Evolutionary conservation across 805 yeast genomes (phyloP).

Genomic region (Ogataea kodamae): DNA sequence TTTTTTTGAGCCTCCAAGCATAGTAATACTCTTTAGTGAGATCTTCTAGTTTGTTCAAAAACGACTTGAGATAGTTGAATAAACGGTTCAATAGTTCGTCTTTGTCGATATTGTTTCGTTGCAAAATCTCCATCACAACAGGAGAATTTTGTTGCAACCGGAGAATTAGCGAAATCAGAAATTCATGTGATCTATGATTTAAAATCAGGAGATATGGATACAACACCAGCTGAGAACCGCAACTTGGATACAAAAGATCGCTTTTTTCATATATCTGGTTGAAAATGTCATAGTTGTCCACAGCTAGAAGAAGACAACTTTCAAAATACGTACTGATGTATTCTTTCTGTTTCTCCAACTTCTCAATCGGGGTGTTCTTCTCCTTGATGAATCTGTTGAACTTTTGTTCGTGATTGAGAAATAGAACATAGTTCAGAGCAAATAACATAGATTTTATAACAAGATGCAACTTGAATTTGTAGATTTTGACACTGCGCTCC

Average conservation of each 20-base stretch:
- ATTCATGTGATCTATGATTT: conserved; percentile 56
- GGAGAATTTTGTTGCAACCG: conserved; percentile 41
- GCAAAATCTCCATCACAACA: conserved; percentile 31
- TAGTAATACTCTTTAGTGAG: conserved; percentile 41
- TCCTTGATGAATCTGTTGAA: conserved; percentile 31
- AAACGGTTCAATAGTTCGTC: conserved; percentile 33
- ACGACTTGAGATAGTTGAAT: conserved; percentile 34
- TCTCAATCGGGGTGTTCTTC: conserved; percentile 28
- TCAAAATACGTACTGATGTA: conserved; percentile 35
- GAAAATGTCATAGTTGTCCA: conserved; percentile 37
- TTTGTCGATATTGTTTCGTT: conserved; percentile 33
- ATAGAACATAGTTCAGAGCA: conserved; percentile 45
- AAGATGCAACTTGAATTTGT: conserved; percentile 32
- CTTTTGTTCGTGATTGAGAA: conserved; percentile 37
- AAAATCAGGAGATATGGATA: conserved; percentile 49
- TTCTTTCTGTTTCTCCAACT: conserved; percentile 31
- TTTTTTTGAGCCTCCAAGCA: conserved; percentile 43
- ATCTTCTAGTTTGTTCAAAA: conserved; percentile 34
- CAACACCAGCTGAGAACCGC: conserved; percentile 44
- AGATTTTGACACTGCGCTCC: conserved; percentile 27
- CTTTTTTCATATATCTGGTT: conserved; percentile 31
- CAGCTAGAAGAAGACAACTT: conserved; percentile 33
- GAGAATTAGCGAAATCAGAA: conserved; percentile 52
- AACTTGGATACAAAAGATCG: conserved; percentile 28
- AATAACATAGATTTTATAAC: conserved; percentile 46